Evolutionary conservation across 441 rosid genomes (phyloP).

Genomic region (Populus hybrid): DNA sequence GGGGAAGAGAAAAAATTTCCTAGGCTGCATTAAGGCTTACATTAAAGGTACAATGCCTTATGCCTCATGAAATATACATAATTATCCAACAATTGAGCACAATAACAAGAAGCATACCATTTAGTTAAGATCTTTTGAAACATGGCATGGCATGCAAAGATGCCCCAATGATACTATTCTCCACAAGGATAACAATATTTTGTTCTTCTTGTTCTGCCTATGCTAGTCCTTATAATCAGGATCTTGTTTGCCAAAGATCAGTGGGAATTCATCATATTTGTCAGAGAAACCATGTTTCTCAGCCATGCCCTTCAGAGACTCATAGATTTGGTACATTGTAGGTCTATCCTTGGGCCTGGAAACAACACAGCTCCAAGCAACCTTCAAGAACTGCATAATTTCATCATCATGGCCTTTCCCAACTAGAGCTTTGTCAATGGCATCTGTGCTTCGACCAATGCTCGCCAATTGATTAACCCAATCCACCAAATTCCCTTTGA

Average conservation of each 20-base stretch:
- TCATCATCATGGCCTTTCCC: constrained; percentile 61
- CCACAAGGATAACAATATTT: neutral
- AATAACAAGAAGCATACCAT: neutral
- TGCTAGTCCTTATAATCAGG: constrained; percentile 16
- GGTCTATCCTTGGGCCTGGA: constrained; percentile 68
- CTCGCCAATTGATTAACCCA: constrained; percentile 58
- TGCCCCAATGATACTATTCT: neutral
- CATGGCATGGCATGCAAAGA: neutral
- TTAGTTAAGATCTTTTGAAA: neutral
- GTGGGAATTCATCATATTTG: constrained; percentile 64
- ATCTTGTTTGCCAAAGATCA: constrained; percentile 48
- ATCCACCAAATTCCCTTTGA: constrained; percentile 66
- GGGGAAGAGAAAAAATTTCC: neutral
- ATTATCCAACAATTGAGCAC: neutral
- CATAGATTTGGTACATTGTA: constrained; percentile 66
- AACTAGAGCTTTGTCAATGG: constrained; percentile 42
- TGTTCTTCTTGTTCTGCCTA: neutral
- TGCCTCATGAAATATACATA: neutral
- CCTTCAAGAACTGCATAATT: constrained; percentile 53
- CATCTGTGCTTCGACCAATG: constrained; percentile 44
- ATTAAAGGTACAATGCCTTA: neutral
- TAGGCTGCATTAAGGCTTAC: neutral
- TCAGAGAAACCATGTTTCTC: constrained; percentile 49
- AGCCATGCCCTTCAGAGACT: constrained; percentile 52
- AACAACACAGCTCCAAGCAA: constrained; percentile 56